These are phyloP conservation scores for Podila clonocystis DNA, from an alignment of 192 early-diverging fungal genomes.

Conservation along the genomic window DNA sequence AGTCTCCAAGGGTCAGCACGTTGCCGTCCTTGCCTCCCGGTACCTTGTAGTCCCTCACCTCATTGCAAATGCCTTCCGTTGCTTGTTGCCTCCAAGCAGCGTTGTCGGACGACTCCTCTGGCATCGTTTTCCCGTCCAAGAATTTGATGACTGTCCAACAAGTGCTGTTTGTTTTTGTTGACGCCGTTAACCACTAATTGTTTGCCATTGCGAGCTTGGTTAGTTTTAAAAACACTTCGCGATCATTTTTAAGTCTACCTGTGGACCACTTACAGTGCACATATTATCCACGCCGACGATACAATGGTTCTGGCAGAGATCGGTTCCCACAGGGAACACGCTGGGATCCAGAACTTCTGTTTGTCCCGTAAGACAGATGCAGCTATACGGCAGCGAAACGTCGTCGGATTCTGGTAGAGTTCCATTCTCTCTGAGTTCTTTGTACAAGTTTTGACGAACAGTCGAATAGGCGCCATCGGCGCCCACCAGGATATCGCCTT, in stretches of 20 bases:
- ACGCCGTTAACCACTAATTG: not conserved
- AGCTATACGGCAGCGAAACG: not conserved
- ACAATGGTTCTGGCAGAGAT: not conserved
- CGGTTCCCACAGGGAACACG: not conserved
- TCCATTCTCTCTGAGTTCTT: not conserved
- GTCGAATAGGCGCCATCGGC: not conserved
- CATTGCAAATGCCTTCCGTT: constrained; percentile 7
- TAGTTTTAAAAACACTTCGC: no score
- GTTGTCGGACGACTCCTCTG: not conserved
- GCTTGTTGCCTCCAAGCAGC: constrained; percentile 2
- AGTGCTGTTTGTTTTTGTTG: not conserved
- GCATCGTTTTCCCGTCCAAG: not conserved
- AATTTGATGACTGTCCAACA: not conserved
- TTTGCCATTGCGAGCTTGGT: no score
- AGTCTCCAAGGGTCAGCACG: not conserved
- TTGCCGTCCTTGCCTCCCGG: not conserved
- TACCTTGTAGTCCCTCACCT: not conserved
- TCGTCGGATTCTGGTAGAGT: not conserved
- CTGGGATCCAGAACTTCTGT: not conserved
- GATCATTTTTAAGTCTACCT: no score
- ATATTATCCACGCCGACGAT: not conserved
- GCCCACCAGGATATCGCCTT: not conserved
- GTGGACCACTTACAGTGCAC: not conserved
- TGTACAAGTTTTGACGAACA: not conserved
- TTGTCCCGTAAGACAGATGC: not conserved